A percentile compares a stretch with the other conserved stretches of the same genome.
phyloP scores from a whole-genome alignment of 441 rosid species.

The Arabidopsis lyrata region DNA sequence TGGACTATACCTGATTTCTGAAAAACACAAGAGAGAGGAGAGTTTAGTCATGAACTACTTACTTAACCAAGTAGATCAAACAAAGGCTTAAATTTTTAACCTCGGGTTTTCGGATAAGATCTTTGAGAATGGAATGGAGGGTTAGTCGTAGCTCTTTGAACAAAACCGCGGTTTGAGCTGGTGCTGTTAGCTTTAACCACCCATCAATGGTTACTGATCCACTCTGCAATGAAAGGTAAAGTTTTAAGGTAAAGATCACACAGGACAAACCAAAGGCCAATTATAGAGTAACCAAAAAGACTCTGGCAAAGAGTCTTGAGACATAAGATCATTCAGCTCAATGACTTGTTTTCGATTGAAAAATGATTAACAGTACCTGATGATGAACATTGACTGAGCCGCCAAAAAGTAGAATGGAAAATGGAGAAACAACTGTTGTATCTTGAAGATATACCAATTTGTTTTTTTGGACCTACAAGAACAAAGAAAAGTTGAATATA shows the following conservation, averaged over 20 bases:
- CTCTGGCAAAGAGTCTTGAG: background rate
- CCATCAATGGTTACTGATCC: slow-evolving; percentile 82
- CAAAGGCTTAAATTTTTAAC: slow-evolving; percentile 43
- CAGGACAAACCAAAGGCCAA: background rate
- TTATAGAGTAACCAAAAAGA: background rate
- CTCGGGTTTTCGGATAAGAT: slow-evolving; percentile 82
- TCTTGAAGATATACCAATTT: slow-evolving; percentile 85
- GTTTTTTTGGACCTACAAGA: slow-evolving; percentile 82
- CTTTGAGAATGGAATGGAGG: slow-evolving; percentile 73
- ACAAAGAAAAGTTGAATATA: background rate
- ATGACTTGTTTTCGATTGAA: background rate
- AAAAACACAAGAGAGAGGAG: background rate
- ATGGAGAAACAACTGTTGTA: slow-evolving; percentile 85
- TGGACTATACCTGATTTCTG: slow-evolving; percentile 67
- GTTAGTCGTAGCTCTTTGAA: slow-evolving; percentile 85
- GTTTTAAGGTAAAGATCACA: background rate
- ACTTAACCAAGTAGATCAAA: slow-evolving; percentile 1
- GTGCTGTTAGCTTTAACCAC: slow-evolving; percentile 85
- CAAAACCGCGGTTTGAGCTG: slow-evolving; percentile 93
- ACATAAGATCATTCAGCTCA: background rate
- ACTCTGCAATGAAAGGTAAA: slow-evolving; percentile 48
- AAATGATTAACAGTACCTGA: slow-evolving; percentile 59
- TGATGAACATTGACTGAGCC: slow-evolving; percentile 88
- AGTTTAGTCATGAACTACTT: background rate
- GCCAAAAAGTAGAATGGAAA: slow-evolving; percentile 86